A percentile compares a stretch with the other conserved stretches of the same genome.
These are phyloP conservation scores for Pseudophaeomoniella oleicola DNA, from an alignment of 2,329 filamentous ascomycete species.

Conservation along the genomic window DNA sequence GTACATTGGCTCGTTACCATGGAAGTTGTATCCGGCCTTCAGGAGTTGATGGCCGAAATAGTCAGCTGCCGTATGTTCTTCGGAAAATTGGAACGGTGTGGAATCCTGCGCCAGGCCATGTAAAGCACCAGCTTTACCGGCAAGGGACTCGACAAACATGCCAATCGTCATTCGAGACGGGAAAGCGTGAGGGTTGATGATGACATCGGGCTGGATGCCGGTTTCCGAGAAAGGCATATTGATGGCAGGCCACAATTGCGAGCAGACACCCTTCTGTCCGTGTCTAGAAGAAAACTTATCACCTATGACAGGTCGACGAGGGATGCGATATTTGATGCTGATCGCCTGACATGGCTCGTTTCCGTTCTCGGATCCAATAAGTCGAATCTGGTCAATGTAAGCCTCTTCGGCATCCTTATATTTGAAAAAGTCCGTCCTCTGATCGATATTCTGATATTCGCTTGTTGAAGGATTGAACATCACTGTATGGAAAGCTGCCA, in stretches of 20 bases:
- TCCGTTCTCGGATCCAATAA: conserved; percentile 75
- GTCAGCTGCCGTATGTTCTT: conserved; percentile 80
- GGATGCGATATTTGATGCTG: conserved; percentile 84
- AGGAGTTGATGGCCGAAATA: conserved; percentile 93
- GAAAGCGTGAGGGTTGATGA: conserved; percentile 99
- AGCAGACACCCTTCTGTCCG: conserved; percentile 93
- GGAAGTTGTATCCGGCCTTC: conserved; percentile 93
- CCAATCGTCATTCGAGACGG: conserved; percentile 99
- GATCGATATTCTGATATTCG: conserved; percentile 72
- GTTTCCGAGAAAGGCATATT: conserved; percentile 97
- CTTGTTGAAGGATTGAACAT: conserved; percentile 56
- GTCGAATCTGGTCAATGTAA: conserved; percentile 82
- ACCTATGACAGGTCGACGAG: conserved; percentile 80
- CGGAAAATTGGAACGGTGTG: conserved; percentile 88
- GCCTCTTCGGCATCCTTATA: conserved; percentile 87
- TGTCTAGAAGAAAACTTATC: conserved; percentile 99
- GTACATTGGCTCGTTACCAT: conserved; percentile 98
- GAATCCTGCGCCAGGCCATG: conserved; percentile 94
- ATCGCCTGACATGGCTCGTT: conserved; percentile 74
- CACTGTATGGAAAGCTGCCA: conserved; percentile 84
- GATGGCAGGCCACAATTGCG: conserved; percentile 83
- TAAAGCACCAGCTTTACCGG: conserved; percentile 84
- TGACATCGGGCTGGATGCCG: conserved; percentile 91
- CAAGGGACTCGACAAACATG: conserved; percentile 96
- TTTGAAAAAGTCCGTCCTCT: conserved; percentile 72